Evolutionary conservation across 805 yeast species (phyloP).

Genomic region (Kuraishia cidri): DNA sequence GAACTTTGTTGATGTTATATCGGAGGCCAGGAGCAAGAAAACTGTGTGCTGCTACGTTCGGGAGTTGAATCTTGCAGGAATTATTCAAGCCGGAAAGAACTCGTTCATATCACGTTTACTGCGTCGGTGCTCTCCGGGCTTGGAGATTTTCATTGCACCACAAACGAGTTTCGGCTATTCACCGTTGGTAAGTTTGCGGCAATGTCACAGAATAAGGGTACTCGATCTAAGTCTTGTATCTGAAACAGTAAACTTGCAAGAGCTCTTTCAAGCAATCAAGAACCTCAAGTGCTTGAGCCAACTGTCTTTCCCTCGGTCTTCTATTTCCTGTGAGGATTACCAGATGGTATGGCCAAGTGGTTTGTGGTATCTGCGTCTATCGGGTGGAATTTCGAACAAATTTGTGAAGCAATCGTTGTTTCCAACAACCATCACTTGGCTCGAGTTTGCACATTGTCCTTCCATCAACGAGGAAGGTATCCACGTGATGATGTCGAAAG

Average conservation of each 20-base stretch:
- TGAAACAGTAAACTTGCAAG: constrained; percentile 79
- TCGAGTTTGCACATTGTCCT: constrained; percentile 88
- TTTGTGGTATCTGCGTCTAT: constrained; percentile 60
- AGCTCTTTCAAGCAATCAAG: constrained; percentile 67
- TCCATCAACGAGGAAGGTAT: constrained; percentile 57
- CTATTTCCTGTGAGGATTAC: constrained; percentile 59
- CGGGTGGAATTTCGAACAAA: constrained; percentile 85
- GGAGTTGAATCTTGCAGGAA: constrained; percentile 63
- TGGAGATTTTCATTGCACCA: constrained; percentile 77
- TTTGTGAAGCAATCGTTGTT: constrained; percentile 64
- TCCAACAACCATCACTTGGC: constrained; percentile 59
- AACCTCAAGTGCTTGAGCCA: constrained; percentile 56
- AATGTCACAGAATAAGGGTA: constrained; percentile 54
- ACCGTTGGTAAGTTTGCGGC: constrained; percentile 73
- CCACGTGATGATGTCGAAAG: constrained; percentile 45
- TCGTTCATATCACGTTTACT: constrained; percentile 79
- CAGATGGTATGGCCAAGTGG: constrained; percentile 73
- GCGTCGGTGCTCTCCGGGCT: constrained; percentile 60
- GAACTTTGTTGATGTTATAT: constrained; percentile 62
- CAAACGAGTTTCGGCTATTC: constrained; percentile 92
- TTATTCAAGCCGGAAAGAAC: constrained; percentile 87
- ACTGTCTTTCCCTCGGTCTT: constrained; percentile 82
- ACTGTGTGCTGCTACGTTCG: constrained; percentile 51
- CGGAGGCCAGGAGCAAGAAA: constrained; percentile 34
- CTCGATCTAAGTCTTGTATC: constrained; percentile 82